Evolutionary conservation across 257 asterid species (phyloP).

Genomic region (Solanum sejunctum): DNA sequence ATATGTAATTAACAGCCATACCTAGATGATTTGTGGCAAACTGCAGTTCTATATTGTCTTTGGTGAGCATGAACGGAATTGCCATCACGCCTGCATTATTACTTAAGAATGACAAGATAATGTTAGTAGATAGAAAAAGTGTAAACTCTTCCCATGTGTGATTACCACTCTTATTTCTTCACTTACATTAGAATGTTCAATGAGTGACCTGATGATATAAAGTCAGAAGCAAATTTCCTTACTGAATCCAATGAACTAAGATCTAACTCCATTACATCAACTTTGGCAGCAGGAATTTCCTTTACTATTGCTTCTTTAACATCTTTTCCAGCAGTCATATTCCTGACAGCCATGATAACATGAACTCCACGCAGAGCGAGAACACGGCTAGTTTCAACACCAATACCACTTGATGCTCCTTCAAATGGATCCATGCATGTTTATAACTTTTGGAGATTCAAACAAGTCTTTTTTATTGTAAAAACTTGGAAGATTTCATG

Average conservation of each 20-base stretch:
- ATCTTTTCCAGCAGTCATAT: constrained; percentile 39
- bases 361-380: constrained; percentile 70
- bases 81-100: constrained; percentile 91
- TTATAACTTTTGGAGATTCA: not conserved
- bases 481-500: not conserved
- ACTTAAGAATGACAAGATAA: constrained; percentile 25
- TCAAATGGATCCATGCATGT: not conserved
- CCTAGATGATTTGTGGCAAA: constrained; percentile 89
- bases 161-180: not conserved
- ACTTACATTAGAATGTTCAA: constrained; percentile 72
- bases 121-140: not conserved
- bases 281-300: constrained; percentile 52
- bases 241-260: constrained; percentile 67
- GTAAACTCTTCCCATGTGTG: not conserved
- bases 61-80: constrained; percentile 53
- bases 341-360: constrained; percentile 69
- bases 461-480: not conserved
- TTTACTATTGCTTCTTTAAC: constrained; percentile 38
- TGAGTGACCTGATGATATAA: constrained; percentile 45
- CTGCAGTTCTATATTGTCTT: constrained; percentile 71
- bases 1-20: not conserved
- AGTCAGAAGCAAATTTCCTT: constrained; percentile 47
- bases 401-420: constrained; percentile 95
- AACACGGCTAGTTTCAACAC: constrained; percentile 74
- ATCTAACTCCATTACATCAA: constrained; percentile 73